Conservation (phyloP, 139 green algal genomes). For the Nannochloris sp. region DNA sequence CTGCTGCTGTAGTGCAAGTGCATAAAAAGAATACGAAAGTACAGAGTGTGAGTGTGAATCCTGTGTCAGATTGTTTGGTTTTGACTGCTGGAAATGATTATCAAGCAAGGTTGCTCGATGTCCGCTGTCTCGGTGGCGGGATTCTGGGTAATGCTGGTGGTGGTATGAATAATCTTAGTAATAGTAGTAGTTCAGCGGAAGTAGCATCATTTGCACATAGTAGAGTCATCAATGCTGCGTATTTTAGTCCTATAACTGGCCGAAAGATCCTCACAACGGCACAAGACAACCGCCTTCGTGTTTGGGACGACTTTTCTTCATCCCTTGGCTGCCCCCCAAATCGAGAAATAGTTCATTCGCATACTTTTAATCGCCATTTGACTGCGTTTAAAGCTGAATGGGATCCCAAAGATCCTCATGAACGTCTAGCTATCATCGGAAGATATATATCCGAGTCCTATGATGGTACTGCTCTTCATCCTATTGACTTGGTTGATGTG, state of each 20-base stretch:
- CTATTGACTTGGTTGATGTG: slow-evolving; percentile 76
- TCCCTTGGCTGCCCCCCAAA: slow-evolving; percentile 13
- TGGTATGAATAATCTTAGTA: neutral
- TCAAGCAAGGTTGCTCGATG: slow-evolving; percentile 54
- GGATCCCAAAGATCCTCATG: slow-evolving; percentile 70
- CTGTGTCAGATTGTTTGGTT: slow-evolving; percentile 55
- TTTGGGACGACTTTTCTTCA: slow-evolving; percentile 59
- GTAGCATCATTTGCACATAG: slow-evolving; percentile 36
- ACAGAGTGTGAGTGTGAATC: slow-evolving; percentile 53
- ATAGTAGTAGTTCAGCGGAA: slow-evolving; percentile 8
- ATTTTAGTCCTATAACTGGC: slow-evolving; percentile 68
- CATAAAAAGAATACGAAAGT: slow-evolving; percentile 57
- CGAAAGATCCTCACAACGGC: slow-evolving; percentile 81
- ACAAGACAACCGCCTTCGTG: slow-evolving; percentile 76
- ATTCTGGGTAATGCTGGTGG: neutral
- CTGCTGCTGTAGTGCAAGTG: slow-evolving; percentile 41
- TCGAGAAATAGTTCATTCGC: slow-evolving; percentile 79
- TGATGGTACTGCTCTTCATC: slow-evolving; percentile 72
- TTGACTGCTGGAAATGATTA: slow-evolving; percentile 77
- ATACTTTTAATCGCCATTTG: slow-evolving; percentile 92
- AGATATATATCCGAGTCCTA: slow-evolving; percentile 88
- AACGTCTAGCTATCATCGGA: slow-evolving; percentile 61
- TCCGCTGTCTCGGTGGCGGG: slow-evolving; percentile 37
- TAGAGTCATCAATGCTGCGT: slow-evolving; percentile 74
- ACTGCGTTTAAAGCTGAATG: slow-evolving; percentile 82